Evolutionary conservation across 2,329 filamentous ascomycete species (phyloP).

Genomic region (Juglanconis oblonga): DNA sequence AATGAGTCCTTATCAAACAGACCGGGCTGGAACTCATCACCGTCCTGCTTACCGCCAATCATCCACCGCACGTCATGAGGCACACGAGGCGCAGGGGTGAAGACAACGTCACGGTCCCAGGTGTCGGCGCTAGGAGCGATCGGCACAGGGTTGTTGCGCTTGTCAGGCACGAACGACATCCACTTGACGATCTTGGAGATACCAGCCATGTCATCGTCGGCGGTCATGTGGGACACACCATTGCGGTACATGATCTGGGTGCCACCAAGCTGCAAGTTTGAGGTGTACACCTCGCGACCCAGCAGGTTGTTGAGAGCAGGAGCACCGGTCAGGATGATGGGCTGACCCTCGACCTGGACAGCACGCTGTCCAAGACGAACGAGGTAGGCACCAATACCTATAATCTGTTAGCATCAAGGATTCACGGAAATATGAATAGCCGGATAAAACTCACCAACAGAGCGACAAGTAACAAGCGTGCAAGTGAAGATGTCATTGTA

Average conservation of each 20-base stretch:
- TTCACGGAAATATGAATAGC: not conserved
- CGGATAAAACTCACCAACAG: constrained; percentile 66
- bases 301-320: constrained; percentile 97
- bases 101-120: constrained; percentile 92
- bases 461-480: constrained; percentile 95
- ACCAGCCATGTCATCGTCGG: constrained; percentile 95
- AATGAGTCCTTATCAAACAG: constrained; percentile 97
- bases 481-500: constrained; percentile 99
- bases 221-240: constrained; percentile 98
- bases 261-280: constrained; percentile 97
- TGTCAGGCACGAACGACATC: constrained; percentile 96
- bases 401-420: constrained; percentile 29
- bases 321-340: constrained; percentile 96
- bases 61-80: constrained; percentile 92
- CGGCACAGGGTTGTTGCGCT: constrained; percentile 89
- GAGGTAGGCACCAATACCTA: constrained; percentile 94
- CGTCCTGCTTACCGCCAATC: constrained; percentile 83
- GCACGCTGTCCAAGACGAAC: constrained; percentile 97
- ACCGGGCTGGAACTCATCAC: constrained; percentile 82
- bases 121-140: constrained; percentile 79
- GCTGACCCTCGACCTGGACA: constrained; percentile 97
- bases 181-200: constrained; percentile 97
- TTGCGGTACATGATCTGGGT: constrained; percentile 99
- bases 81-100: constrained; percentile 77
- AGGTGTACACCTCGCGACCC: constrained; percentile 97